Conservation (phyloP, 2,329 filamentous ascomycete genomes). For the Rutstroemia sp. region DNA sequence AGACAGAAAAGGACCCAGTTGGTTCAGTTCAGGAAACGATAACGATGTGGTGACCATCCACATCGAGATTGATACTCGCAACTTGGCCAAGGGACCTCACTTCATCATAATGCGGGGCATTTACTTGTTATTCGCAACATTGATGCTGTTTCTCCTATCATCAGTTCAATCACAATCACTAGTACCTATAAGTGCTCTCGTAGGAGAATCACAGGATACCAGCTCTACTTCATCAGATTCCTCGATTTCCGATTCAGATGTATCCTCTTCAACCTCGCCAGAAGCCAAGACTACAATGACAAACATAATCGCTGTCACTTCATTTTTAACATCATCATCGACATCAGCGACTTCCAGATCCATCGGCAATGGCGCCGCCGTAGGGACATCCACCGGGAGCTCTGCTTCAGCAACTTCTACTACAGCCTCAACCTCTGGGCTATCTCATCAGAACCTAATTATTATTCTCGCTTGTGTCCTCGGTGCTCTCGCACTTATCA, state of each 20-base stretch:
- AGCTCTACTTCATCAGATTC: not conserved
- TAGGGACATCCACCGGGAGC: slow-evolving; percentile 5
- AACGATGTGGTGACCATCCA: slow-evolving; percentile 7
- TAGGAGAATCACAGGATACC: not conserved
- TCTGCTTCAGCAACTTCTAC: slow-evolving; percentile 10
- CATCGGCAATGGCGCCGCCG: not conserved
- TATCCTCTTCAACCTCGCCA: not conserved
- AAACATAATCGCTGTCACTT: slow-evolving; percentile 15
- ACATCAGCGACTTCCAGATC: not conserved
- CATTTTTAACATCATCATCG: slow-evolving; percentile 10
- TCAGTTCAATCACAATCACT: slow-evolving; percentile 6
- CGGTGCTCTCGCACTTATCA: slow-evolving; percentile 21
- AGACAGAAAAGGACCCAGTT: slow-evolving; percentile 4
- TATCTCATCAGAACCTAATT: slow-evolving; percentile 15
- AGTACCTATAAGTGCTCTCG: not conserved
- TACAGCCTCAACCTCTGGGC: slow-evolving; percentile 12
- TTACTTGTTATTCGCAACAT: slow-evolving; percentile 8
- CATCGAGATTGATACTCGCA: slow-evolving; percentile 3
- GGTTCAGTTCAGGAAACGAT: slow-evolving; percentile 4
- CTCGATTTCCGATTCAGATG: not conserved
- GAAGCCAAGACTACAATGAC: slow-evolving; percentile 9
- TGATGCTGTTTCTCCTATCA: slow-evolving; percentile 6
- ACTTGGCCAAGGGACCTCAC: slow-evolving; percentile 3
- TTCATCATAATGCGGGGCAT: slow-evolving; percentile 12
- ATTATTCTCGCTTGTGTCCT: slow-evolving; percentile 24